Evolutionary conservation across 345 rosid species (phyloP), one percentile per base, ranked within the genome.

Genomic region (Abelmoschus esculentus): DNA sequence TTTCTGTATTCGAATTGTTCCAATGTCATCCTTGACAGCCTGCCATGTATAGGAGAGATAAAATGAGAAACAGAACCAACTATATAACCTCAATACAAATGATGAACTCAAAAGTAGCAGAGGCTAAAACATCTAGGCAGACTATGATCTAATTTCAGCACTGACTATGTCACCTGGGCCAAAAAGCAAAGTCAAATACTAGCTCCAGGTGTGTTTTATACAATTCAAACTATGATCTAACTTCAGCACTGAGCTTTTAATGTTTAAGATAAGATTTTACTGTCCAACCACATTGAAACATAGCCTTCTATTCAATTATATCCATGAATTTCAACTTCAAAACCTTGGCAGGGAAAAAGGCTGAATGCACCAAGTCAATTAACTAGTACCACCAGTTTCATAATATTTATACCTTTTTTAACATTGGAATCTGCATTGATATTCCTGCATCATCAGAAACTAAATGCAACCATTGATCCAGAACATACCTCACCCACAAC

Each of bases 1-100:
- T 71, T 89, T 82, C 82, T 89, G 91, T 71, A 93, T 79, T 72
- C 95, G 85, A 44, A 91, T 66, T 22, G 86, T 89, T 70, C 97
- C 98, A 76, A 87, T 82, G 77, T 93, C 96, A 81, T 91, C 96
- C 70, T 83, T 80, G 80, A 93, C 83, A 56, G 96, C 97, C 98
- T 93, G 29, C 44, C 14, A 76, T 29, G 61, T 67, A 79, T 72
- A 38, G 11, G 54, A 73, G 74, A 46, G 26, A 66, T 56, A 73
- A 3, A 50, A 66, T 49, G 10, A 67, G 66, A 69, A 13, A 38
- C 13, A 2, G 34, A 74, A 64, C 67, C 38, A 61, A 14, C 19
- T 13, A 54, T 62, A 59, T 17, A 60, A 34, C 17, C 72, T 28
- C 72, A 58, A 53, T 54, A 66, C 56, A 34, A 22, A 34, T 44